Conservation (phyloP, 495 filamentous ascomycete genomes). For the Daldinia caldariorum region DNA sequence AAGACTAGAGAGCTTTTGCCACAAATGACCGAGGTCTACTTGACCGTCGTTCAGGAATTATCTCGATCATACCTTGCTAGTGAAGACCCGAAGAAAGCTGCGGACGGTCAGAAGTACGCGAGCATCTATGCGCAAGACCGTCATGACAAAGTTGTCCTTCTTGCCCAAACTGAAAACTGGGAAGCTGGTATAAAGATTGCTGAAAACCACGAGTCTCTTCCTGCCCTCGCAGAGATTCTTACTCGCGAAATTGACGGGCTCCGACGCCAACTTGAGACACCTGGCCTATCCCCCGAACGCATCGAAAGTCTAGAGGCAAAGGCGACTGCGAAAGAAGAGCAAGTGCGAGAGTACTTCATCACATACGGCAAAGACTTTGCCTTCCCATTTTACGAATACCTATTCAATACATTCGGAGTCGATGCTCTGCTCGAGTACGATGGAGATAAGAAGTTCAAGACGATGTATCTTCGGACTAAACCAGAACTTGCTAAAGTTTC, state of each 20-base stretch:
- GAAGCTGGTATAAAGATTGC: slow-evolving; percentile 76
- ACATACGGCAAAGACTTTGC: slow-evolving; percentile 81
- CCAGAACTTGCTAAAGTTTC: slow-evolving; percentile 76
- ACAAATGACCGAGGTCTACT: slow-evolving; percentile 57
- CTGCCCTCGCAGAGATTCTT: slow-evolving; percentile 70
- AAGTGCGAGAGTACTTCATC: slow-evolving; percentile 70
- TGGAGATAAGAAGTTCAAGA: slow-evolving; percentile 71
- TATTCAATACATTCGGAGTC: slow-evolving; percentile 71
- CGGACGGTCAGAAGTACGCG: slow-evolving; percentile 51
- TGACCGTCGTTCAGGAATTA: slow-evolving; percentile 55
- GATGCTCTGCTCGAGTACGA: slow-evolving; percentile 74
- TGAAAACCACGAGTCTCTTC: slow-evolving; percentile 75
- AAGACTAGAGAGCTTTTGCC: slow-evolving; percentile 53
- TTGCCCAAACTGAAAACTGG: slow-evolving; percentile 74
- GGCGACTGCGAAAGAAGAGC: slow-evolving; percentile 50
- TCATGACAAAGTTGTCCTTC: slow-evolving; percentile 54
- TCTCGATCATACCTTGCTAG: slow-evolving; percentile 52
- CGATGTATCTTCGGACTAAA: slow-evolving; percentile 75
- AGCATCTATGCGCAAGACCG: slow-evolving; percentile 52
- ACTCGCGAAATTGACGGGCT: slow-evolving; percentile 53
- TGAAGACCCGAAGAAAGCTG: slow-evolving; percentile 47
- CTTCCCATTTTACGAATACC: slow-evolving; percentile 78
- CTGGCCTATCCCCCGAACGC: slow-evolving; percentile 35
- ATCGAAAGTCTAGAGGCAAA: slow-evolving; percentile 44
- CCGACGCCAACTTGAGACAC: slow-evolving; percentile 39